Conservation (phyloP, 176 grass and related monocot species). For the Eremochloa ophiuroides region DNA sequence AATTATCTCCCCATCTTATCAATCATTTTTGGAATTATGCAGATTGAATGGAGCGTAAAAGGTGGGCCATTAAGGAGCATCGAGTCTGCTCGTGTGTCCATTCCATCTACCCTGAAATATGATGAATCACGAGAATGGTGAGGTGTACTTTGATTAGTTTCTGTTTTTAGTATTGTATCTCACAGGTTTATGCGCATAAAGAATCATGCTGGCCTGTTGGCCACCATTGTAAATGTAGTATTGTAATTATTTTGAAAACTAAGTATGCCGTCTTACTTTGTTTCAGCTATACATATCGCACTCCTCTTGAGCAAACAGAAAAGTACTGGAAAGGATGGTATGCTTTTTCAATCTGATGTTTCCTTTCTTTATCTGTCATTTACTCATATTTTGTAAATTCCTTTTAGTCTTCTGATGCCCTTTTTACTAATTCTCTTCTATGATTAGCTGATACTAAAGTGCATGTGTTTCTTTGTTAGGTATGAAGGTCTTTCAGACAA, state of each 20-base stretch:
- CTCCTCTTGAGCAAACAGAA: slow-evolving; percentile 79
- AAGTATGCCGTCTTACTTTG: slow-evolving; percentile 16
- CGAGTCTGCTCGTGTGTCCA: slow-evolving; percentile 81
- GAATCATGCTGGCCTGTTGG: not conserved
- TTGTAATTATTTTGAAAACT: slow-evolving; percentile 4
- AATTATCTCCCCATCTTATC: slow-evolving; percentile 1
- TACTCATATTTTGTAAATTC: slow-evolving; percentile 9
- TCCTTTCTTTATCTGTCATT: not conserved
- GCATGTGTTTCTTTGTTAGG: slow-evolving; percentile 49
- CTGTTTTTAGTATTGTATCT: slow-evolving; percentile 4
- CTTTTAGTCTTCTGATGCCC: not conserved
- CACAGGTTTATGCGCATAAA: not conserved
- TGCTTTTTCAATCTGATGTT: slow-evolving; percentile 19
- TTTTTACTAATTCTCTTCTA: not conserved
- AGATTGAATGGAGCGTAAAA: slow-evolving; percentile 95
- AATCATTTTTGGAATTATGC: slow-evolving; percentile 8
- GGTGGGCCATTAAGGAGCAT: slow-evolving; percentile 70
- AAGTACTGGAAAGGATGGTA: slow-evolving; percentile 99
- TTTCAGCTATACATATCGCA: slow-evolving; percentile 85
- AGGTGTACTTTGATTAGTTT: not conserved
- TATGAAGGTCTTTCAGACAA: slow-evolving; percentile 98
- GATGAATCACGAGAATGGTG: slow-evolving; percentile 88
- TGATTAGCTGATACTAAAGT: slow-evolving; percentile 13
- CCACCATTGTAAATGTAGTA: not conserved
- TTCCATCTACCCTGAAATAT: slow-evolving; percentile 82